Base-by-base conservation (phyloP, 371 early-diverging fungal genomes). In the Actinomucor elegans region DNA sequence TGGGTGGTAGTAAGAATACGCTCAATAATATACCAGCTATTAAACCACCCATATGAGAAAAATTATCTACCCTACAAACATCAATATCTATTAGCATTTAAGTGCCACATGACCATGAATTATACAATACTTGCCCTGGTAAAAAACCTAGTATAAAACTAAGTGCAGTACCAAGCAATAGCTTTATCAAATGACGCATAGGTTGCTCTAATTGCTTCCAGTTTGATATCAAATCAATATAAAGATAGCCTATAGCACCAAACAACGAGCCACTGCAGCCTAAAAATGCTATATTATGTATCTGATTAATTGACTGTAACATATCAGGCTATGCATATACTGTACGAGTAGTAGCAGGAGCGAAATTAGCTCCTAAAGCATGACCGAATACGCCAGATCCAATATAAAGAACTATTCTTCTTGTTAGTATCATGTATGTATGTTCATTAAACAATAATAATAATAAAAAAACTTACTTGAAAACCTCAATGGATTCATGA, bases 251-350 rank as follows among this genome's bases (percentile, higher is more conserved):
- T 36, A 89, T 63, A 26, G 92, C 53, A 15, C 79, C 93, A 68
- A 86, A 91, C 6, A 92, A 59, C 4, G 91, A 76, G 8, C 92
- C 91, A 18, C 89, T 89, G 38, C 80, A 83, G 3, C 94, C 94
- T 49, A 91, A 84, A 5, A 84, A 83, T 7, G 80, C 81, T 76
- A 59, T 47, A 40, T 31, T 26, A 11, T 26, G 26, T 14, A 26
- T 41, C 26, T 24, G n/a, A 31, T 51, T 15, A 26, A 15, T 21
- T 5, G 14, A 41, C 26, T 24, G 26, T 26, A 24, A 12, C 28
- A 27, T 38, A 23, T 20, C 24, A 28, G 12, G 14, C 37, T 14
- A n/a, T 23, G 27, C 29, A 14, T 23, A n/a, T 15, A 59, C 76
- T 73, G n/a, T 71, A 81, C 82, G 73, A 44, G 78, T 70, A n/a